These are phyloP conservation scores for Colletotrichum scovillei DNA, from an alignment of 2,329 filamentous ascomycete genomes.

Conservation along the genomic window DNA sequence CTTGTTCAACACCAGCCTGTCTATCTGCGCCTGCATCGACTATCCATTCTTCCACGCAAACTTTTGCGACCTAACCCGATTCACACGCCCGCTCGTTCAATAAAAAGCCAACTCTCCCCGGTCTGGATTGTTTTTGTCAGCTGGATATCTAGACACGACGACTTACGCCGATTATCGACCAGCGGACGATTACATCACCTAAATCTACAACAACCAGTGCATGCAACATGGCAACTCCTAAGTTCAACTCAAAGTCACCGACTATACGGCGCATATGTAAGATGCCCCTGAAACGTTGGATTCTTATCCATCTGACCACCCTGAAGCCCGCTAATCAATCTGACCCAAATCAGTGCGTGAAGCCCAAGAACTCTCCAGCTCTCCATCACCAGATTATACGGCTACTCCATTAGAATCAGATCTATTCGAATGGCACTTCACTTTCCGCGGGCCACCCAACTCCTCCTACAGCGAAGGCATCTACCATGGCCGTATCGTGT, in stretches of 20 bases:
- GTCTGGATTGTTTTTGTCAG: not conserved
- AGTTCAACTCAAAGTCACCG: constrained; percentile 80
- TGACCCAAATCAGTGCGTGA: constrained; percentile 76
- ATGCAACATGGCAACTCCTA: constrained; percentile 53
- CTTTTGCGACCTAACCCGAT: too few relatives aligned
- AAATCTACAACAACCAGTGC: constrained; percentile 12
- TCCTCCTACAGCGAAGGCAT: constrained; percentile 84
- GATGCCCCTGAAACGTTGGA: constrained; percentile 38
- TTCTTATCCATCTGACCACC: constrained; percentile 1
- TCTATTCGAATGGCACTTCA: constrained; percentile 99
- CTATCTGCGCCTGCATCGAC: not conserved
- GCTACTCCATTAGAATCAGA: constrained; percentile 88
- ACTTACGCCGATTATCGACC: not conserved
- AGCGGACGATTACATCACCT: not conserved
- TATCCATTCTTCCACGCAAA: not conserved
- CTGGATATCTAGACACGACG: not conserved
- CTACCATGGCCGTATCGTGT: constrained; percentile 94
- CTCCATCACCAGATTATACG: constrained; percentile 86
- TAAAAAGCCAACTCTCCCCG: not conserved
- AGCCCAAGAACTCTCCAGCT: constrained; percentile 84
- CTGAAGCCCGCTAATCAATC: not conserved
- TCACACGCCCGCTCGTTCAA: not conserved
- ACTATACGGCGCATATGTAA: constrained; percentile 86
- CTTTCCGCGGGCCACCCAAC: constrained; percentile 86
- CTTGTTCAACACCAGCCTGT: not conserved